These are phyloP conservation scores for Gyrodon lividus DNA, from an alignment of 768 basidiomycete species.

Conservation along the genomic window DNA sequence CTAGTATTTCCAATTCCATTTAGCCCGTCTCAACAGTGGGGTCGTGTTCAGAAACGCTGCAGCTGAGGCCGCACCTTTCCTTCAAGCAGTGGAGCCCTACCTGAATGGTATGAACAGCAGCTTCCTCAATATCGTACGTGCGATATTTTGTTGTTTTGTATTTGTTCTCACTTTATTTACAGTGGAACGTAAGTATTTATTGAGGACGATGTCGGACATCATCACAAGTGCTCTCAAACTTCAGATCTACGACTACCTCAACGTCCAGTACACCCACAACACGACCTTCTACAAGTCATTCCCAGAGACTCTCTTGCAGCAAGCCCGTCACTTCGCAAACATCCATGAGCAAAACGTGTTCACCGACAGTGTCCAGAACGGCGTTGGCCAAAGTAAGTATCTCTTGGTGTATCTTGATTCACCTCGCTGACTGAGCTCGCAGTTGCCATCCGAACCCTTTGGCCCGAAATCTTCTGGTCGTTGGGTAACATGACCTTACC, in stretches of 20 bases:
- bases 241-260: conserved; percentile 76
- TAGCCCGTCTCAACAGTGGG: conserved; percentile 21
- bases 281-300: conserved; percentile 71
- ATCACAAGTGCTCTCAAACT: background rate
- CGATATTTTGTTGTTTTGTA: background rate
- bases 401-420: background rate
- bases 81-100: conserved; percentile 62
- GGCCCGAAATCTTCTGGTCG: conserved; percentile 67
- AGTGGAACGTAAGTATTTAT: conserved; percentile 69
- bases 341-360: conserved; percentile 78
- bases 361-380: conserved; percentile 52
- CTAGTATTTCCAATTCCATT: conserved; percentile 29
- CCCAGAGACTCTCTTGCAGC: conserved; percentile 65
- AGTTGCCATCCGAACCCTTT: conserved; percentile 81
- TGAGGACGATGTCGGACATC: background rate
- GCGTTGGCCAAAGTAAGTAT: conserved; percentile 73
- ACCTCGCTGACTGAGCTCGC: background rate
- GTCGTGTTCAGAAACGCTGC: conserved; percentile 54
- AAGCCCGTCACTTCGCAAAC: conserved; percentile 72
- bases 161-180: conserved; percentile 13
- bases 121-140: conserved; percentile 65
- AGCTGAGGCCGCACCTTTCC: conserved; percentile 60
- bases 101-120: conserved; percentile 61
- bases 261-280: conserved; percentile 77
- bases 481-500: conserved; percentile 76